Evolutionary conservation across 495 filamentous ascomycete species (phyloP).

Genomic region (Copromyces sp.): DNA sequence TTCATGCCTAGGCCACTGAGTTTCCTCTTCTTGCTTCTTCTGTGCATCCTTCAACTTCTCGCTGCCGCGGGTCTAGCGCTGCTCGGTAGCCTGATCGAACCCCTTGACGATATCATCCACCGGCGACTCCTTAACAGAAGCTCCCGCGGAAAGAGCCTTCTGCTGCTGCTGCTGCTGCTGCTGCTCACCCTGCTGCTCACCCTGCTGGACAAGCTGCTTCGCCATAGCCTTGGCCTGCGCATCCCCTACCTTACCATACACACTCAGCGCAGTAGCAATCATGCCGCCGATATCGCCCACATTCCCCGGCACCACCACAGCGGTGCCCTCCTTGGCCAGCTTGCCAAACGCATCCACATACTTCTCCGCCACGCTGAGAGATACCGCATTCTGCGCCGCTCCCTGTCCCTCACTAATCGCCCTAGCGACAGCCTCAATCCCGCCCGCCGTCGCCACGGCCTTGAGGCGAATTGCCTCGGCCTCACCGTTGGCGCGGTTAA

Average conservation of each 20-base stretch:
- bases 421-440: slow-evolving; percentile 75
- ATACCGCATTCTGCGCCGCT: slow-evolving; percentile 70
- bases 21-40: neutral
- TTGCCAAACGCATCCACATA: slow-evolving; percentile 94
- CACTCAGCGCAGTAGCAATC: slow-evolving; percentile 92
- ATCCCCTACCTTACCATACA: slow-evolving; percentile 88
- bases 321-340: slow-evolving; percentile 85
- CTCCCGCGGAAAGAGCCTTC: neutral
- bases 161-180: slow-evolving; percentile 12
- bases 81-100: neutral
- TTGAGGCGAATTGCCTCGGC: slow-evolving; percentile 83
- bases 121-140: neutral
- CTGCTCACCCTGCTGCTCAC: slow-evolving; percentile 14
- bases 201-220: slow-evolving; percentile 28
- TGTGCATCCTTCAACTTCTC: neutral
- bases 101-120: neutral
- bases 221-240: slow-evolving; percentile 65
- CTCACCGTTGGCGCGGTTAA: slow-evolving; percentile 86
- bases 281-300: slow-evolving; percentile 94
- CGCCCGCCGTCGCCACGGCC: slow-evolving; percentile 74
- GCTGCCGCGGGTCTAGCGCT: neutral
- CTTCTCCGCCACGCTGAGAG: slow-evolving; percentile 86
- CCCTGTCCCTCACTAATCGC: slow-evolving; percentile 60
- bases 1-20: neutral
- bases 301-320: slow-evolving; percentile 91